Conservation (phyloP, 225 moss, liverwort and hornwort species). For the Bryoerythrophyllum caledonicum region DNA sequence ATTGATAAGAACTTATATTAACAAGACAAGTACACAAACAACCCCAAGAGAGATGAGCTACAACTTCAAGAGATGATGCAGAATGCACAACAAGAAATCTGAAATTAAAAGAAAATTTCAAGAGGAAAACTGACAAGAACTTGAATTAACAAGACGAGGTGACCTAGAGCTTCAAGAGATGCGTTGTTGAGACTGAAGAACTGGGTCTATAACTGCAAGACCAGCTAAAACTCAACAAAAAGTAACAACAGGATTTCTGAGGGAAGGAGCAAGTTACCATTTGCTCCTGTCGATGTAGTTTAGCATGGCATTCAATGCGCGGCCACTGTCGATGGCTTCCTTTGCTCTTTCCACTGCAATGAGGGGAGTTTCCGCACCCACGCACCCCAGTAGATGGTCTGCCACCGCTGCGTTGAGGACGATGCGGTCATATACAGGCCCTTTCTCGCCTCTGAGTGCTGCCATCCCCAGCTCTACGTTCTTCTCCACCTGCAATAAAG, state of each 20-base stretch:
- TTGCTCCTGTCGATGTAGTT: constrained; percentile 50
- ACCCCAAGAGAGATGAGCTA: too few relatives aligned
- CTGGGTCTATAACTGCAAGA: neutral
- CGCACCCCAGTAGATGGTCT: constrained; percentile 81
- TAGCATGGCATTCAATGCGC: constrained; percentile 54
- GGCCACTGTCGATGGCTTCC: constrained; percentile 86
- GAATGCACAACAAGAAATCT: too few relatives aligned
- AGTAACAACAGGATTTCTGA: neutral
- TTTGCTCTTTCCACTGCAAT: constrained; percentile 69
- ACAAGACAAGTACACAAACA: too few relatives aligned
- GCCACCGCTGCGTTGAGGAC: constrained; percentile 86
- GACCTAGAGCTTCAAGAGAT: too few relatives aligned
- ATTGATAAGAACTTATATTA: too few relatives aligned
- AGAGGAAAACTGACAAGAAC: too few relatives aligned
- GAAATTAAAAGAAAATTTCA: too few relatives aligned
- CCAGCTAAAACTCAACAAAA: too few relatives aligned
- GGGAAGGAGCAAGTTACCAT: constrained; percentile 21
- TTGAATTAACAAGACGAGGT: too few relatives aligned
- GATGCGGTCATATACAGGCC: constrained; percentile 88
- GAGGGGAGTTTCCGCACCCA: constrained; percentile 67
- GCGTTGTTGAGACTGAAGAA: too few relatives aligned
- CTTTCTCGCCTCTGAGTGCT: constrained; percentile 76
- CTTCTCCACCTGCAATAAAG: constrained; percentile 48
- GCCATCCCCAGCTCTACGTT: constrained; percentile 83
- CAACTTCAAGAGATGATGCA: too few relatives aligned